Conservation (phyloP, 2,329 filamentous ascomycete genomes). For the Geosmithia flava region DNA sequence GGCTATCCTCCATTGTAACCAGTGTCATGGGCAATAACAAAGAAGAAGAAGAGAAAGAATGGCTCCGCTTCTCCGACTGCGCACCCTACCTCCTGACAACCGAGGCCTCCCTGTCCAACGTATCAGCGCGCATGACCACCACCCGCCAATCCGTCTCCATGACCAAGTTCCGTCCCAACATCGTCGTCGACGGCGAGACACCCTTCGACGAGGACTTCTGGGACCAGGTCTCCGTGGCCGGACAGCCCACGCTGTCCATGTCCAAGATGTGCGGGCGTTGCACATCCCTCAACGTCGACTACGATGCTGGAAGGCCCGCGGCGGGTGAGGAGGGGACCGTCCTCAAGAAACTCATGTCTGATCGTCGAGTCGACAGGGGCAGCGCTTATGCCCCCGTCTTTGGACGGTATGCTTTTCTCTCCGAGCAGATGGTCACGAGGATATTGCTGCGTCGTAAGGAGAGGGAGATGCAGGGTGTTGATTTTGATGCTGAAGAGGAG, state of each 20-base stretch:
- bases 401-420: slow-evolving; percentile 58
- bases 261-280: slow-evolving; percentile 63
- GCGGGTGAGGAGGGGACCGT: slow-evolving; percentile 45
- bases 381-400: slow-evolving; percentile 58
- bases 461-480: too few relatives aligned
- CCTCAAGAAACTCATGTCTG: slow-evolving; percentile 57
- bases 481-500: too few relatives aligned
- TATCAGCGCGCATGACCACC: slow-evolving; percentile 42
- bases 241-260: slow-evolving; percentile 32
- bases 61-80: slow-evolving; percentile 60
- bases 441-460: slow-evolving; percentile 7
- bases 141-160: slow-evolving; percentile 48
- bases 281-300: slow-evolving; percentile 59
- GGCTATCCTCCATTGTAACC: slow-evolving; percentile 19
- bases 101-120: slow-evolving; percentile 54
- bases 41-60: slow-evolving; percentile 26
- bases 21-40: slow-evolving; percentile 13
- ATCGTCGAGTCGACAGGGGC: slow-evolving; percentile 59
- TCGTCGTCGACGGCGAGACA: slow-evolving; percentile 49
- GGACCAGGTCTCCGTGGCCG: slow-evolving; percentile 41
- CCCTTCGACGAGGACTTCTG: slow-evolving; percentile 64
- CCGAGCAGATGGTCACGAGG: background rate
- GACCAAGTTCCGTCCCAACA: slow-evolving; percentile 60
- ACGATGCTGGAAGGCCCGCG: slow-evolving; percentile 46
- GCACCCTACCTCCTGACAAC: slow-evolving; percentile 66